phyloP scores from a whole-genome alignment of 2,329 filamentous ascomycete species.

The Xylariaceae sp. region DNA sequence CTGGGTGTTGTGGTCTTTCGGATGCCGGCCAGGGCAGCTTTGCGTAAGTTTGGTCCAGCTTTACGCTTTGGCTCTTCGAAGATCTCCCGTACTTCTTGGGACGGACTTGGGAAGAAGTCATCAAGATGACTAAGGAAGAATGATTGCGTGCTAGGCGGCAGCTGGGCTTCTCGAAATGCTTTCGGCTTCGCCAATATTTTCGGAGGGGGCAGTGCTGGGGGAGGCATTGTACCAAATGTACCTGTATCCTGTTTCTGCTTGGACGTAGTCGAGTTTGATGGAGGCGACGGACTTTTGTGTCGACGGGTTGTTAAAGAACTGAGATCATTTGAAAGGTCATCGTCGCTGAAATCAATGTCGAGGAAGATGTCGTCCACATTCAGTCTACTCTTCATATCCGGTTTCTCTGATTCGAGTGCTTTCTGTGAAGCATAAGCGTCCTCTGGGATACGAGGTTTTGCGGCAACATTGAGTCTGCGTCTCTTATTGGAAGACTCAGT shows the following conservation, averaged over 20 bases:
- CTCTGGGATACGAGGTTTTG: neutral
- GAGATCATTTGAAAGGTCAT: conserved; percentile 11
- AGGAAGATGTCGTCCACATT: conserved; percentile 6
- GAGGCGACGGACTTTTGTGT: neutral
- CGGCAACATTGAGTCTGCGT: conserved; percentile 3
- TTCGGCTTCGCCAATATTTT: conserved; percentile 14
- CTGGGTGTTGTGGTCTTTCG: neutral
- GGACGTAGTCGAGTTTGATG: neutral
- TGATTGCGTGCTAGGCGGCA: conserved; percentile 45
- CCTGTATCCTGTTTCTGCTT: neutral
- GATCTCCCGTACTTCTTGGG: conserved; percentile 51
- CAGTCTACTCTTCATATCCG: neutral
- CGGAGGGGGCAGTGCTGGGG: neutral
- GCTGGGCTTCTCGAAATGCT: conserved; percentile 11
- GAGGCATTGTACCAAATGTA: neutral
- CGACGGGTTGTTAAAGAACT: conserved; percentile 1
- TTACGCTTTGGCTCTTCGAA: conserved; percentile 33
- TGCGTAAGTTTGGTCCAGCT: neutral
- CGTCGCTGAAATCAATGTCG: conserved; percentile 11
- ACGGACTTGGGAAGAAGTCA: conserved; percentile 52
- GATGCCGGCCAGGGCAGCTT: neutral
- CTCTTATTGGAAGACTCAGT: conserved; percentile 11
- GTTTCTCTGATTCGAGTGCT: neutral
- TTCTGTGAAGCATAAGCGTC: too few species aligned
- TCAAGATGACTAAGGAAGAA: conserved; percentile 47